Evolutionary conservation across 106 monocot species (phyloP).

Genomic region (Dendrobium huoshanense): DNA sequence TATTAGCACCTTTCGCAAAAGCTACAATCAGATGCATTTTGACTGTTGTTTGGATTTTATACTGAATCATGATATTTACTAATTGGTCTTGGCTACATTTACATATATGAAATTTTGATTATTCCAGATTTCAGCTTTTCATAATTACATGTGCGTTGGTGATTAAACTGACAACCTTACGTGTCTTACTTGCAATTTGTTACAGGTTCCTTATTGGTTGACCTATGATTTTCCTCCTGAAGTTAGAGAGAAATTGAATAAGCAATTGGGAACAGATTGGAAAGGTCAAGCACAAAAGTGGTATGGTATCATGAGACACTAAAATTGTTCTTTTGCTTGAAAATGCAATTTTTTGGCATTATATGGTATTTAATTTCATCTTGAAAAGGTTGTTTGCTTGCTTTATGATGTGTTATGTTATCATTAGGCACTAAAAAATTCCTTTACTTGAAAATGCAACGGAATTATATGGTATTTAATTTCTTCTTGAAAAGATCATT

Average conservation of each 20-base stretch:
- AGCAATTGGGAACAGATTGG: constrained; percentile 73
- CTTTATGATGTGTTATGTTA: constrained; percentile 34
- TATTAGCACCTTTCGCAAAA: not conserved
- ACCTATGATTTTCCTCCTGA: constrained; percentile 90
- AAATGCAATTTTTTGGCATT: not conserved
- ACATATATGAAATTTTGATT: not conserved
- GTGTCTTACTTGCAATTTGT: constrained; percentile 1
- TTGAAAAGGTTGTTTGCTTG: too few relatives aligned
- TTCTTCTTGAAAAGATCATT: not conserved
- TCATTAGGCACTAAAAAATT: not conserved
- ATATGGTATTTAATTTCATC: not conserved
- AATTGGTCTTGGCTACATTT: not conserved
- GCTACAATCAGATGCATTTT: not conserved
- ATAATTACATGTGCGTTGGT: not conserved
- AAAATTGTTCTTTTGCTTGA: not conserved
- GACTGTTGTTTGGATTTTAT: not conserved
- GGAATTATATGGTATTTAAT: not conserved
- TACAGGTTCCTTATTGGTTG: constrained; percentile 81
- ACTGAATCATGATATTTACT: not conserved
- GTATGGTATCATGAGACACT: constrained; percentile 21
- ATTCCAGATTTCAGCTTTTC: not conserved
- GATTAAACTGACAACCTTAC: not conserved
- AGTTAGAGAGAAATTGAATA: constrained; percentile 67
- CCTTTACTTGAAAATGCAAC: not conserved
- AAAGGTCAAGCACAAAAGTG: constrained; percentile 98